Conservation (phyloP, 208 protist genomes). For the Leishmania mexicana region DNA sequence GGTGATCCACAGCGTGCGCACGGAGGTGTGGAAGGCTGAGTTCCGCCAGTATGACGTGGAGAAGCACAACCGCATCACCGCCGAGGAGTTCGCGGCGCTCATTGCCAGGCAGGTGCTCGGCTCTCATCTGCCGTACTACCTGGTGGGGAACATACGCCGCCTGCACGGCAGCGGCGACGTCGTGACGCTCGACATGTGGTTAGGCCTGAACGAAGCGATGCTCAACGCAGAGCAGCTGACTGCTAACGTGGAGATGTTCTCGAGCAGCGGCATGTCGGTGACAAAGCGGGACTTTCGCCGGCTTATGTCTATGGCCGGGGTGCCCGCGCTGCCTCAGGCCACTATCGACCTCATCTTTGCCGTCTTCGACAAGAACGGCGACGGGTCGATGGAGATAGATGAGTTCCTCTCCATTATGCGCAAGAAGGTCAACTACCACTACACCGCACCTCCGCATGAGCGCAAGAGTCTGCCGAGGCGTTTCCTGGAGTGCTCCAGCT, state of each 20-base stretch:
- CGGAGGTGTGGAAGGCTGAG: constrained; percentile 84
- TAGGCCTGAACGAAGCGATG: constrained; percentile 79
- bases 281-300: constrained; percentile 62
- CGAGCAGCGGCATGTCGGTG: constrained; percentile 56
- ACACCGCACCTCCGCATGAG: constrained; percentile 28
- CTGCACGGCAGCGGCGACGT: constrained; percentile 40
- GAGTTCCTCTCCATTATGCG: constrained; percentile 86
- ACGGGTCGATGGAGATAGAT: constrained; percentile 84
- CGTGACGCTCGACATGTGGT: constrained; percentile 75
- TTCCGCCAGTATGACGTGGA: constrained; percentile 77
- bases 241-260: constrained; percentile 70
- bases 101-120: constrained; percentile 83
- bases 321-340: constrained; percentile 38
- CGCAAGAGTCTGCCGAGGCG: constrained; percentile 56
- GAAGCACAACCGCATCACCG: constrained; percentile 50
- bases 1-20: constrained; percentile 57
- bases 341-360: constrained; percentile 68
- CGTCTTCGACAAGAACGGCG: constrained; percentile 85
- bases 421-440: constrained; percentile 78
- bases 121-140: constrained; percentile 83
- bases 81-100: constrained; percentile 76
- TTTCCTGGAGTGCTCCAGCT: constrained; percentile 58
- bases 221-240: constrained; percentile 50
- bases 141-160: constrained; percentile 80
- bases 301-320: constrained; percentile 52